Conservation (phyloP, 352 stramenopile genomes). For the Phytophthora cactorum region DNA sequence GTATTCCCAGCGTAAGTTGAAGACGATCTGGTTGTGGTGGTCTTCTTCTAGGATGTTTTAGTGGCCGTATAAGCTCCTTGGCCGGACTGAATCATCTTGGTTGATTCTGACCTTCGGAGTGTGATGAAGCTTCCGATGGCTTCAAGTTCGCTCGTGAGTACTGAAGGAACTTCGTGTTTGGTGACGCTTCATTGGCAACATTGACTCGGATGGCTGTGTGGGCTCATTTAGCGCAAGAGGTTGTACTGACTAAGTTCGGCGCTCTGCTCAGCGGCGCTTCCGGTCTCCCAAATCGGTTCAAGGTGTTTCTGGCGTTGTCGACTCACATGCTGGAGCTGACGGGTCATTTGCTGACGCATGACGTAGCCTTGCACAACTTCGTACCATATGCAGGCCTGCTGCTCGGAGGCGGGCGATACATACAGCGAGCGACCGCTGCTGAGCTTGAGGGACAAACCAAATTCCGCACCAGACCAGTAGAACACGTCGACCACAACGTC, state of each 20-base stretch:
- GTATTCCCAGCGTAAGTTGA: too few species aligned
- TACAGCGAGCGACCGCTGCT: conserved; percentile 54
- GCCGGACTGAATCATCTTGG: too few species aligned
- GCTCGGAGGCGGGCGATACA: conserved; percentile 53
- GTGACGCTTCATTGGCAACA: neutral
- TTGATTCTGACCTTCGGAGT: too few species aligned
- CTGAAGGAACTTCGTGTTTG: conserved; percentile 11
- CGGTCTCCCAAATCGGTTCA: conserved; percentile 48
- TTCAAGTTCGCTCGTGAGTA: conserved; percentile 29
- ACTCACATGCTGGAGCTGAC: conserved; percentile 48
- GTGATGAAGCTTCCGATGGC: conserved; percentile 39
- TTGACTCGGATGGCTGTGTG: neutral
- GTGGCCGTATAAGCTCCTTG: too few species aligned
- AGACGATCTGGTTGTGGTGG: too few species aligned
- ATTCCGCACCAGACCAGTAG: conserved; percentile 56
- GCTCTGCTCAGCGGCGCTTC: conserved; percentile 32
- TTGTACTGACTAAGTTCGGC: conserved; percentile 27
- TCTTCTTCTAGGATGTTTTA: too few species aligned
- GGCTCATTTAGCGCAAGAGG: conserved; percentile 22
- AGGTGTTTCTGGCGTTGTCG: conserved; percentile 49
- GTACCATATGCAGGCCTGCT: conserved; percentile 69
- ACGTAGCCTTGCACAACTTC: conserved; percentile 67
- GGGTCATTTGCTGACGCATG: conserved; percentile 37
- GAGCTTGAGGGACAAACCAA: conserved; percentile 59
- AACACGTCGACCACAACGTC: conserved; percentile 61